Evolutionary conservation across 805 yeast genomes (phyloP).

Genomic region (Suhomyces emberorum): DNA sequence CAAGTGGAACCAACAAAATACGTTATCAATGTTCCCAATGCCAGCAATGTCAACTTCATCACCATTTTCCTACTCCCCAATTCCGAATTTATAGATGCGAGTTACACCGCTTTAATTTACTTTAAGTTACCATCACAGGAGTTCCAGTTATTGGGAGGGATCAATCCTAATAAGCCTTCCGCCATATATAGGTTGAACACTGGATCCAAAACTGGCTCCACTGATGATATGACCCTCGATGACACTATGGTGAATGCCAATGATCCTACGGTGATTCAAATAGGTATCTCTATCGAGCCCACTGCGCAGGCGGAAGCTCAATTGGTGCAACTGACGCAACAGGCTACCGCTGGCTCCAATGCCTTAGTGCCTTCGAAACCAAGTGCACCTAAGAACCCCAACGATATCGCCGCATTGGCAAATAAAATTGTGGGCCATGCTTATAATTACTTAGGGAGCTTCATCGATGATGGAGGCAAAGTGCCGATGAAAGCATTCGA

Average conservation of each 20-base stretch:
- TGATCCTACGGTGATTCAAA: constrained; percentile 29
- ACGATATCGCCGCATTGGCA: constrained; percentile 56
- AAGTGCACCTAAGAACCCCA: constrained; percentile 21
- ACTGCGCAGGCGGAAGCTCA: constrained; percentile 59
- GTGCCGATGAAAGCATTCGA: constrained; percentile 87
- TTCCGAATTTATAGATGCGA: constrained; percentile 57
- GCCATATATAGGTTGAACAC: constrained; percentile 83
- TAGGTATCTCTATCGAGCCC: constrained; percentile 93
- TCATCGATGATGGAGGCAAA: constrained; percentile 72
- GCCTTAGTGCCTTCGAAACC: constrained; percentile 20
- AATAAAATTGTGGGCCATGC: constrained; percentile 89
- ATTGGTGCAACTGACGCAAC: constrained; percentile 44
- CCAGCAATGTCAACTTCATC: constrained; percentile 68
- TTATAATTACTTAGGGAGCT: constrained; percentile 86
- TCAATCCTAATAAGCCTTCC: constrained; percentile 70
- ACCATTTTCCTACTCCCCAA: constrained; percentile 86
- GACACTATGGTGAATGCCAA: constrained; percentile 29
- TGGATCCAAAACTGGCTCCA: constrained; percentile 14
- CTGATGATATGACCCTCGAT: constrained; percentile 37
- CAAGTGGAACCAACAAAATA: constrained; percentile 71
- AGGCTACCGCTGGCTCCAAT: constrained; percentile 25
- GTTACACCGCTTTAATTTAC: constrained; percentile 79
- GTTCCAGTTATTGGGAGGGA: constrained; percentile 64
- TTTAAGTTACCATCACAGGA: constrained; percentile 73
- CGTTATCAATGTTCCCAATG: constrained; percentile 59